Conservation (phyloP, 2,329 filamentous ascomycete genomes). For the Paracoccidioides lutzii region DNA sequence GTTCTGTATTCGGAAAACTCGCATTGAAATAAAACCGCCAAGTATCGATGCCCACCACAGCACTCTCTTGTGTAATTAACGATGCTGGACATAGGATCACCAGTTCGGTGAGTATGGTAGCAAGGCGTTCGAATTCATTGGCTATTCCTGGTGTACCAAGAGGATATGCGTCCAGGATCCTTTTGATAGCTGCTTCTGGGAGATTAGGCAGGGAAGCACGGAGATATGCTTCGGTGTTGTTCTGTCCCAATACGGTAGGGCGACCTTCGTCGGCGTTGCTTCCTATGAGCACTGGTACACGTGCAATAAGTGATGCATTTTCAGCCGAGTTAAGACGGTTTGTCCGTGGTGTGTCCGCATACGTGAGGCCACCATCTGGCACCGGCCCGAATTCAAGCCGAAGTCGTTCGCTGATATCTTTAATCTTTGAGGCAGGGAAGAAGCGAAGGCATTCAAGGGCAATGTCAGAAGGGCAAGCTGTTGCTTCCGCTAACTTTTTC, state of each 20-base stretch:
- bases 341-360: slow-evolving; percentile 20
- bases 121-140: slow-evolving; percentile 7
- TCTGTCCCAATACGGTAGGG: slow-evolving; percentile 10
- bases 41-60: slow-evolving; percentile 10
- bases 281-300: slow-evolving; percentile 18
- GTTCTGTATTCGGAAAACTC: slow-evolving; percentile 16
- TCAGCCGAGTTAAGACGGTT: slow-evolving; percentile 8
- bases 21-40: slow-evolving; percentile 22
- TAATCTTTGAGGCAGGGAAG: slow-evolving; percentile 10
- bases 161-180: slow-evolving; percentile 7
- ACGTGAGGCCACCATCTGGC: slow-evolving; percentile 24
- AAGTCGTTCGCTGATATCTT: slow-evolving; percentile 10
- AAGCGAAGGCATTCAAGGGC: slow-evolving; percentile 12
- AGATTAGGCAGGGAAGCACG: background rate
- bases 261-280: slow-evolving; percentile 16
- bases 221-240: slow-evolving; percentile 7
- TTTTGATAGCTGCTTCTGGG: slow-evolving; percentile 3
- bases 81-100: slow-evolving; percentile 13
- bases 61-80: slow-evolving; percentile 11
- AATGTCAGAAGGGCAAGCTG: slow-evolving; percentile 6
- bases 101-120: slow-evolving; percentile 13
- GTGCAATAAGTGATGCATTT: slow-evolving; percentile 7
- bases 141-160: slow-evolving; percentile 7
- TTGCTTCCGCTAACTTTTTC: slow-evolving; percentile 5
- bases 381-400: slow-evolving; percentile 10